Conservation (phyloP, 768 basidiomycete genomes). For the Butyriboletus loyo region DNA sequence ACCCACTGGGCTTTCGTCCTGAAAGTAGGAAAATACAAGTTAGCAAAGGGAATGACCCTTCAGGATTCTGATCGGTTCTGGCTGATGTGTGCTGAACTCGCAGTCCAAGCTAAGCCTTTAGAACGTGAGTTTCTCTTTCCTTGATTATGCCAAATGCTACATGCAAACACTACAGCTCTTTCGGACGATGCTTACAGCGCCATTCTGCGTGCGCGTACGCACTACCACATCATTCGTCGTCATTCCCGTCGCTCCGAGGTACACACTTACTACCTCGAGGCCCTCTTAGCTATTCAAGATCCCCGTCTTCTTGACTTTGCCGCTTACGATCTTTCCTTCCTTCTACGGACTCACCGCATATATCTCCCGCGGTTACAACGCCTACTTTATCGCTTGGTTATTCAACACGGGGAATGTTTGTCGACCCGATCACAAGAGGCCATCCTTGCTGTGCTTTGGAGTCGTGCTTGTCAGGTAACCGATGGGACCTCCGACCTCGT, state of each 20-base stretch:
- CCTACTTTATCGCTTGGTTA: conserved; percentile 42
- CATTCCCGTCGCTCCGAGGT: conserved; percentile 39
- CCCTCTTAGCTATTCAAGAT: conserved; percentile 34
- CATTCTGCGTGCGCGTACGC: conserved; percentile 35
- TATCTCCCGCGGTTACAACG: conserved; percentile 37
- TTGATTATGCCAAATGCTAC: conserved; percentile 1
- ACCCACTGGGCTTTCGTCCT: conserved; percentile 51
- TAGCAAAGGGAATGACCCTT: conserved; percentile 30
- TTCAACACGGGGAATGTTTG: conserved; percentile 27
- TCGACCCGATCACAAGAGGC: conserved; percentile 28
- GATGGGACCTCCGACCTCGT: background rate
- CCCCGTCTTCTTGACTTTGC: conserved; percentile 28
- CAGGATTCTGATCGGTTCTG: conserved; percentile 56
- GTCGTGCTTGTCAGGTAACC: conserved; percentile 26
- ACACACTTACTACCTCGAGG: conserved; percentile 46
- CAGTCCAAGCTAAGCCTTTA: conserved; percentile 14
- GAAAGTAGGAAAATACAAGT: conserved; percentile 46
- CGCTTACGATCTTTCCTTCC: conserved; percentile 33
- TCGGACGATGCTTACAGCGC: conserved; percentile 6
- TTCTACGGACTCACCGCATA: conserved; percentile 32
- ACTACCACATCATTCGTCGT: conserved; percentile 41
- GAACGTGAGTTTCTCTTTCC: conserved; percentile 14
- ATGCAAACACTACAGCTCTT: conserved; percentile 11
- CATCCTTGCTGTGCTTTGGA: conserved; percentile 36
- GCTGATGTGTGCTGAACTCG: conserved; percentile 51